Evolutionary conservation across 257 asterid genomes (phyloP), one percentile per base, ranked within the genome.

Genomic region (Rehmannia glutinosa): DNA sequence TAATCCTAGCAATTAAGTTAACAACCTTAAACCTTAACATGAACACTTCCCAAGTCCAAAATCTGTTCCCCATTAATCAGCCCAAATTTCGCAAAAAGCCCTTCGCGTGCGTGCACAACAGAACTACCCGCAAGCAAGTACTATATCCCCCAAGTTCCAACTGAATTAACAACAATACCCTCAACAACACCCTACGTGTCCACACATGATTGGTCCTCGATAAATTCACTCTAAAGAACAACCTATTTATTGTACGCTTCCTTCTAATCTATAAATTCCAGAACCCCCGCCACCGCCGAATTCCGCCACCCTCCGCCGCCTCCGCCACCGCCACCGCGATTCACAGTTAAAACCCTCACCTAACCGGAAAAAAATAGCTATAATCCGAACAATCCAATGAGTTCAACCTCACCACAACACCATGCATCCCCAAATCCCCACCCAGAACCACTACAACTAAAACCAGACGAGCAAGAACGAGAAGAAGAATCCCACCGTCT

Each of bases 401-500:
- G 53, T 80, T 79, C 97, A 35, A 54, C 73, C 47, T 72, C 81
- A 30, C 60, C 58, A 11, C 76, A 65, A 20, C 62, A 61, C 72
- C 77, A 82, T 67, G 67, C 82, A 33, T 21, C 82, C 51, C 62
- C 74, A 12, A 32, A 43, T 53, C 33, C 70, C 12, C 36, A 41
- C 30, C 59, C 36, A 21, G 38, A 64, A 45, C 3, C 70, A 24
- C 66, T 19, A 21, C 58, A 28, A 33, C 69, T 35, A 16, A 71
- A 64, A 58, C 42, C 63, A 23, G 20, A 24, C 8, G 80, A 66
- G 16, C 70, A 67, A 8, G 75, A 50, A 12, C 67, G 68, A 47
- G 83, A 78, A 27, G 90, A 81, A 8, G 96, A 91, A 72, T 78
- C 83, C 42, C 85, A 30, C 73, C 87, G 76, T 16, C 77, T 91